phyloP scores from a whole-genome alignment of 2,329 filamentous ascomycete genomes.

The Colletotrichum melonis region DNA sequence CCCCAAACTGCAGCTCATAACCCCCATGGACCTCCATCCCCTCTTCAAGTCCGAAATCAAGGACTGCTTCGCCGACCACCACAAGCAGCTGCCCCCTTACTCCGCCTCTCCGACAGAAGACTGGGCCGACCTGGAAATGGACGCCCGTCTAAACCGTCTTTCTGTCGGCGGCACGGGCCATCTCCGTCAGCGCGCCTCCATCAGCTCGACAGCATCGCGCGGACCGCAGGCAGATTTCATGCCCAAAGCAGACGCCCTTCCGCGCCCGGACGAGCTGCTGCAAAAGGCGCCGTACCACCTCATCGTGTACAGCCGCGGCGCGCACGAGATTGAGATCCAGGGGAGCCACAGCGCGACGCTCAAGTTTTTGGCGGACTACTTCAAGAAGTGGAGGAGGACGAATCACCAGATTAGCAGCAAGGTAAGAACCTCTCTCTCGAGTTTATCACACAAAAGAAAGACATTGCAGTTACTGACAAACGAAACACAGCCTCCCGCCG shows the following conservation, averaged over 20 bases:
- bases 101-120: slow-evolving; percentile 40
- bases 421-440: slow-evolving; percentile 40
- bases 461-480: background rate
- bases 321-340: slow-evolving; percentile 52
- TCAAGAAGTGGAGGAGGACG: slow-evolving; percentile 58
- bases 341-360: slow-evolving; percentile 60
- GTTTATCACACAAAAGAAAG: background rate
- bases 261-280: slow-evolving; percentile 60
- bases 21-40: slow-evolving; percentile 47
- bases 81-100: slow-evolving; percentile 28
- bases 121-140: slow-evolving; percentile 57
- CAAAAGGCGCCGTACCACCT: slow-evolving; percentile 60
- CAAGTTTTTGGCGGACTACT: slow-evolving; percentile 56
- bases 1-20: slow-evolving; percentile 45
- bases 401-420: slow-evolving; percentile 52
- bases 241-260: slow-evolving; percentile 53
- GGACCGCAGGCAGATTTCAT: slow-evolving; percentile 44
- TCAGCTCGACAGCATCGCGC: background rate
- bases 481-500: slow-evolving; percentile 50
- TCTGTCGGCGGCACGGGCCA: slow-evolving; percentile 24
- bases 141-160: slow-evolving; percentile 41
- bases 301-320: slow-evolving; percentile 47
- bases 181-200: background rate
- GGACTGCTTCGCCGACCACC: slow-evolving; percentile 47
- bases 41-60: slow-evolving; percentile 50